Evolutionary conservation across 192 early-diverging fungal genomes (phyloP), one percentile per base, ranked within the genome.

Genomic region (Jimgerdemannia flammicorona): DNA sequence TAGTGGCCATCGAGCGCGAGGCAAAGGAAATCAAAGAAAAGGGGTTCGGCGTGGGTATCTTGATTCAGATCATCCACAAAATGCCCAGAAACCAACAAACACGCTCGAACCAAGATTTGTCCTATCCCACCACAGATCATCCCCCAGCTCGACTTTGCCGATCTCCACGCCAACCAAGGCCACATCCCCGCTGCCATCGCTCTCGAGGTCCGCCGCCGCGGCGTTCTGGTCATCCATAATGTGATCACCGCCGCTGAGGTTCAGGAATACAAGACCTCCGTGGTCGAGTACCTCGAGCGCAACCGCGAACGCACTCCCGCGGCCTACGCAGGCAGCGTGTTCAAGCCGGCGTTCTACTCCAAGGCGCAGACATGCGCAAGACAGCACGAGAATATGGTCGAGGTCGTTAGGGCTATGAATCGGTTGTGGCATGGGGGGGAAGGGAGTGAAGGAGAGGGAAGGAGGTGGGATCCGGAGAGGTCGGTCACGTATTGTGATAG

Each of bases 321-420:
- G 3, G 54, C 40, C 20, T 40, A 65, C 8, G 74, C 75, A 39
- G 43, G 39, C 2, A 40, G 76, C 42, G 74, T 74, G 9, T 71
- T 72, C 63, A 71, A 72, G 4, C 76, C 70, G 74, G 78, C 75
- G 39, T 19, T 79, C 2, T 79, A 79, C 63, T 79, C 74, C 4
- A 71, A 75, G 44, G 9, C 70, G 19, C 78, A 79, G 69, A 64
- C 67, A 0, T 39, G 43, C 3, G 74, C 74, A 4, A 66, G 78
- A 39, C 44, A 65, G 8, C 78, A 79, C 49, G 74, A 73, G 4
- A 71, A 75, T 39, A 75, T 79, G 39, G 14, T 64, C 9, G 64
- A 70, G 3, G 70, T 73, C 7, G 66, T 74, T 19, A 54, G 64
- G 70, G 78, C 78, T 19, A 19, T 79, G 3, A 79, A 75, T 19